These are phyloP conservation scores for Neurospora sp. DNA, from an alignment of 495 filamentous ascomycete species.

Conservation along the genomic window DNA sequence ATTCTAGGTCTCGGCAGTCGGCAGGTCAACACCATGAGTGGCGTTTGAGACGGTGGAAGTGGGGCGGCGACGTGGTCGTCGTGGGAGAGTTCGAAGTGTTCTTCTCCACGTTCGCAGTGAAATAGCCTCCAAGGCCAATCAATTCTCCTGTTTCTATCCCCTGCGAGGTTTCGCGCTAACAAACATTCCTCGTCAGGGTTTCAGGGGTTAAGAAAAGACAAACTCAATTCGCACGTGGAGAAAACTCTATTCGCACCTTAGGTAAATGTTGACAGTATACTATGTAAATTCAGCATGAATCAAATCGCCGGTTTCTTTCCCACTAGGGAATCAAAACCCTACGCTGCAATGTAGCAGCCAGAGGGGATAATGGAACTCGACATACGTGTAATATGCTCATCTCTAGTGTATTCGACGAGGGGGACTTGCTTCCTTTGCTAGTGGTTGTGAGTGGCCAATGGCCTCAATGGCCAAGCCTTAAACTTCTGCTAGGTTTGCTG, in stretches of 20 bases:
- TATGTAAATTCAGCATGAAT: not conserved
- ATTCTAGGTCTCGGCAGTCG: too few species aligned
- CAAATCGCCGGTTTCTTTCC: not conserved
- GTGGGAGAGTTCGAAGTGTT: not conserved
- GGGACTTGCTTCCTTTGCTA: not conserved
- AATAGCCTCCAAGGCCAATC: not conserved
- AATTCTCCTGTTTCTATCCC: not conserved
- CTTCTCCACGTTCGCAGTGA: not conserved
- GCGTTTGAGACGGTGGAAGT: too few species aligned
- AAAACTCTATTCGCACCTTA: too few species aligned
- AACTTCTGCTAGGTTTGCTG: not conserved
- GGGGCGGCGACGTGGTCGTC: too few species aligned
- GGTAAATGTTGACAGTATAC: not conserved
- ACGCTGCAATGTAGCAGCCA: not conserved
- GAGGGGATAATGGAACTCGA: not conserved
- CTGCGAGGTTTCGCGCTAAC: not conserved
- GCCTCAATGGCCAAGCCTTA: not conserved
- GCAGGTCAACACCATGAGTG: too few species aligned
- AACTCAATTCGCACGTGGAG: too few species aligned
- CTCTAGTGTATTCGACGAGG: not conserved
- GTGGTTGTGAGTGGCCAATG: not conserved
- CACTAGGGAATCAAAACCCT: not conserved
- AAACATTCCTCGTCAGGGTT: not conserved
- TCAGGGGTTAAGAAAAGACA: not conserved
- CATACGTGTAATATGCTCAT: not conserved